A percentile compares a stretch with the other conserved stretches of the same genome.
These are phyloP conservation scores for Didymosphaeria variabile DNA, from an alignment of 2,329 filamentous ascomycete species.

Conservation along the genomic window DNA sequence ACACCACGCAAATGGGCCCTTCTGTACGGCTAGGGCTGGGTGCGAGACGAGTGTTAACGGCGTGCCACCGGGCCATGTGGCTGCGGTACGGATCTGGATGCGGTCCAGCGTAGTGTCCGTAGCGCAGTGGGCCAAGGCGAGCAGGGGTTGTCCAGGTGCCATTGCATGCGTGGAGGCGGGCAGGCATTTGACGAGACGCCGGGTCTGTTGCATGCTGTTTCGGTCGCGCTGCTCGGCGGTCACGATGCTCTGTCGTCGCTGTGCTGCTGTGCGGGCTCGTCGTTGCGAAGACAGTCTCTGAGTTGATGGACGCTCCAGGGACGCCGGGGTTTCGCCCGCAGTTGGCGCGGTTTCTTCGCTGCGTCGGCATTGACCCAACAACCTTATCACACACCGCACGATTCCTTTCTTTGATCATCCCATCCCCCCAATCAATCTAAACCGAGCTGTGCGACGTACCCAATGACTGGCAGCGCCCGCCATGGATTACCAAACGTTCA, in stretches of 20 bases:
- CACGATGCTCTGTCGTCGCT: not conserved
- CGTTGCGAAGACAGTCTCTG: not conserved
- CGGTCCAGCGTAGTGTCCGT: constrained; percentile 27
- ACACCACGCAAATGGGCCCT: constrained; percentile 13
- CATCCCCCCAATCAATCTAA: constrained; percentile 49
- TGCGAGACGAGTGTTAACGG: constrained; percentile 14
- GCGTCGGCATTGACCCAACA: constrained; percentile 18
- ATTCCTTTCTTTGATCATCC: constrained; percentile 41
- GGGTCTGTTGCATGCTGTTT: constrained; percentile 7
- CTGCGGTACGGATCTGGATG: constrained; percentile 24
- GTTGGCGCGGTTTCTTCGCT: constrained; percentile 11
- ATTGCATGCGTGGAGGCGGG: constrained; percentile 18
- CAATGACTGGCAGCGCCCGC: constrained; percentile 45
- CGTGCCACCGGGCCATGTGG: constrained; percentile 16
- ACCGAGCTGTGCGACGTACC: constrained; percentile 48
- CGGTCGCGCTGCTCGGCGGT: not conserved
- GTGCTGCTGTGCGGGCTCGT: not conserved
- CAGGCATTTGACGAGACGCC: constrained; percentile 18
- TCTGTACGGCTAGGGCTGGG: constrained; percentile 3
- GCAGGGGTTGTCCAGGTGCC: constrained; percentile 25
- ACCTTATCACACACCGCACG: constrained; percentile 46
- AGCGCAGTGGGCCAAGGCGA: constrained; percentile 31
- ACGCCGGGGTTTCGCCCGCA: constrained; percentile 11
- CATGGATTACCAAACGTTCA: constrained; percentile 52
- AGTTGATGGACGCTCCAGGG: constrained; percentile 2